Base-by-base conservation (phyloP, 306 rosid species). In the Corylus avellana region DNA sequence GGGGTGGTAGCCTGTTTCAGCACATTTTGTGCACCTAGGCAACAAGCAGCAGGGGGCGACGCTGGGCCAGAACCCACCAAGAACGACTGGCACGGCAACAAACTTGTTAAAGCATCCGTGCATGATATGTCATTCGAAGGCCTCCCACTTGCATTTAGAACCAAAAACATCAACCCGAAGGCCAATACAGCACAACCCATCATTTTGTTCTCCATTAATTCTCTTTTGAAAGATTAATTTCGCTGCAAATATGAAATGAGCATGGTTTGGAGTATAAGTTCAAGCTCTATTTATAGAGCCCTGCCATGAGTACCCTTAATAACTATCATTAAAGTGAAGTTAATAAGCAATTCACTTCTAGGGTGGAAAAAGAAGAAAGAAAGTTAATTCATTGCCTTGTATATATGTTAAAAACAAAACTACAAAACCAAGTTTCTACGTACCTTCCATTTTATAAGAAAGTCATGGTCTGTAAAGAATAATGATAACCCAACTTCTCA, bases 41-140 rank as follows among this genome's bases (percentile, higher is more conserved):
- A 83, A 12, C 85, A 80, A 2, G 39, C 0, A 18, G 12, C 1
- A 2, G 14, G 5, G 10, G 83, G 87, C 4, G 37, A 6, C 1
- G 53, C 42, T 0, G 71, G 79, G 25, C 42, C 78, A 3, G 62
- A 3, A 9, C 75, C 77, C 16, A 5, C 12, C 75, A 76, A 53
- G 76, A 20, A 77, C 5, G 27, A 9, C 46, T 39, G 4, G 20
- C 89, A 86, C 7, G 81, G 80, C 59, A 25, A 0, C 78, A 82
- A 14, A 48, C 0, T 10, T 0, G 18, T 5, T 20, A 76, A 0
- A 12, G 78, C 86, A 16, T 74, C 70, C 20, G 57, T 9, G 62
- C 86, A 86, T 48, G 83, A 42, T 18, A 82, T 68, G 7, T 56
- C 76, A 27, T 55, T 14, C 18, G 47, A 29, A 44, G 70, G 54